Base-by-base conservation (phyloP, 2,329 filamentous ascomycete species). In the Lecanicillium sp. region DNA sequence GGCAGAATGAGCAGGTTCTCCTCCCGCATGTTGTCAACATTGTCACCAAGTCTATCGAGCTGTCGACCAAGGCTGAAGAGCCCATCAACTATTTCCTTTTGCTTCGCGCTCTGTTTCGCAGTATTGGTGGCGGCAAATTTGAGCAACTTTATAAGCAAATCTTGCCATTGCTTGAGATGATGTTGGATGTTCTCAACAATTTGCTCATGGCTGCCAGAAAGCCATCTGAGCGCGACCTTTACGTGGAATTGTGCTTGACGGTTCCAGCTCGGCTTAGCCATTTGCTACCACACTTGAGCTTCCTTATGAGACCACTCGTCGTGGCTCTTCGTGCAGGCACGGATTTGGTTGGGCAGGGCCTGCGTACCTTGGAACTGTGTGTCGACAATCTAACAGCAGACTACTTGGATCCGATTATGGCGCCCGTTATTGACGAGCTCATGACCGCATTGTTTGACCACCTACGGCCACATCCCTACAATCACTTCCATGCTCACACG, bases 81-180 rank as follows among this genome's bases (percentile, higher is more conserved):
- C 94, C 94, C 0, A 95, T 95, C 76, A 98, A 99, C 59, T 98
- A 98, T 63, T 99, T 98, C 62, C 71, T 95, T 9, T 74, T 99
- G 2, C 69, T 99, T 29, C 76, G 92, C 25, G 95, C 89, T 0
- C 68, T 99, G 2, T 99, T 99, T 59, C 71, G 92, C 41, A 96
- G 90, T 56, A 99, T 99, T 38, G 92, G 92, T 16, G 94, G 92
- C 35, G 94, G 92, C 7, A 84, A 95, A 45, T 99, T 98, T 49
- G 92, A 99, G 65, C 85, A 95, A 49, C 71, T 98, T 1, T 99
- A 99, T 60, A 98, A 98, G 65, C 90, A 96, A 58, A 95, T 99
- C 33, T 65, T 99, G 11, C 92, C 92, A 9, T 72, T 99, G 4
- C 71, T 99, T 5, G 92, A 99, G 63, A 98, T 98, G 88, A 73